phyloP scores from a whole-genome alignment of 148 eudicot species.

The Diospyros kaki region DNA sequence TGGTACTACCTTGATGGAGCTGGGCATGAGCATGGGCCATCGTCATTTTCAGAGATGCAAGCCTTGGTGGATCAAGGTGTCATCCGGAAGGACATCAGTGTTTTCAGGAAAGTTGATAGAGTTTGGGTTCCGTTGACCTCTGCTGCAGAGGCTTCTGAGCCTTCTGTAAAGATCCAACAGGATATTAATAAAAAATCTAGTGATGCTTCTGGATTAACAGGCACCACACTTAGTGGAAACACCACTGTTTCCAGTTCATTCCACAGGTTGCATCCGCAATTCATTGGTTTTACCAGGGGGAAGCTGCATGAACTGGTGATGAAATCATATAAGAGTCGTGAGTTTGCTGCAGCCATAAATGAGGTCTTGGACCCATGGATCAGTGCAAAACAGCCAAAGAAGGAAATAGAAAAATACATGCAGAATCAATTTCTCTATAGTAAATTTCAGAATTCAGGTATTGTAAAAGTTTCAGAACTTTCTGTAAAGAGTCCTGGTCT shows the following conservation, averaged over 20 bases:
- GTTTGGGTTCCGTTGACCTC: slow-evolving; percentile 80
- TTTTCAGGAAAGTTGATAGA: slow-evolving; percentile 73
- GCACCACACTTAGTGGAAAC: slow-evolving; percentile 16
- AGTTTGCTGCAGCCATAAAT: slow-evolving; percentile 92
- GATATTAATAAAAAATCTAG: slow-evolving; percentile 29
- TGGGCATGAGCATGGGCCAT: slow-evolving; percentile 92
- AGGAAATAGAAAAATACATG: slow-evolving; percentile 73
- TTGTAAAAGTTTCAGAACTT: slow-evolving; percentile 13
- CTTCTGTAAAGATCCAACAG: slow-evolving; percentile 22
- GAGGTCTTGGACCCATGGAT: slow-evolving; percentile 98
- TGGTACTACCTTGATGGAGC: slow-evolving; percentile 95
- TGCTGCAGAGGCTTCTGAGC: slow-evolving; percentile 30
- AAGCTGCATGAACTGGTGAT: slow-evolving; percentile 95
- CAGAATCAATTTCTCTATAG: slow-evolving; percentile 18
- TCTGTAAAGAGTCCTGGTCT: background rate
- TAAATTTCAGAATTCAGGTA: slow-evolving; percentile 37
- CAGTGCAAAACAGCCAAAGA: slow-evolving; percentile 74
- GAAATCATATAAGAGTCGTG: slow-evolving; percentile 91
- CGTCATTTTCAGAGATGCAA: slow-evolving; percentile 52
- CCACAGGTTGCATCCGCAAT: slow-evolving; percentile 79
- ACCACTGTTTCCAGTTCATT: slow-evolving; percentile 39
- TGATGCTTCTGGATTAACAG: slow-evolving; percentile 25
- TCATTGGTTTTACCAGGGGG: slow-evolving; percentile 87
- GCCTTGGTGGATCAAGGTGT: slow-evolving; percentile 60
- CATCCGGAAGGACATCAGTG: slow-evolving; percentile 62